These are phyloP conservation scores for Kodamaea suecica DNA, from an alignment of 1,139 yeast genomes.

Conservation along the genomic window DNA sequence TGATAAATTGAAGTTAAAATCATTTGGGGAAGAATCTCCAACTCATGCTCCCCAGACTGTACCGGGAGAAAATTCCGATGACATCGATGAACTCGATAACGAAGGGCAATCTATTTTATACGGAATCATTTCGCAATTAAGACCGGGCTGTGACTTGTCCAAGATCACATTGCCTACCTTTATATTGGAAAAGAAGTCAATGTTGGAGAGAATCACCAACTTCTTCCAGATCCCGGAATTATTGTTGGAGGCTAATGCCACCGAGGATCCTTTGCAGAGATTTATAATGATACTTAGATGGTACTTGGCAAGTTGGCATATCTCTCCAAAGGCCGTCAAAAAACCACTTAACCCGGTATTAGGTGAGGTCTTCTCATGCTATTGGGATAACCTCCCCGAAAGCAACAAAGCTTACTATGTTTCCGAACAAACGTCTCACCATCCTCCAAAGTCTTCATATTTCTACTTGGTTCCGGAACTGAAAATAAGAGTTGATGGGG, in stretches of 20 bases:
- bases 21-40: slow-evolving; percentile 9
- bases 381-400: slow-evolving; percentile 81
- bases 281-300: slow-evolving; percentile 75
- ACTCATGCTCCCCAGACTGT: slow-evolving; percentile 2
- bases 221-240: slow-evolving; percentile 80
- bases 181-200: slow-evolving; percentile 88
- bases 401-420: slow-evolving; percentile 71
- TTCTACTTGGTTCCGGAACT: slow-evolving; percentile 82
- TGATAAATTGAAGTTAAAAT: slow-evolving; percentile 28
- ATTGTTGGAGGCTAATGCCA: slow-evolving; percentile 62
- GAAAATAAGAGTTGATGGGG: slow-evolving; percentile 84
- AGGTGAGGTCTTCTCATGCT: slow-evolving; percentile 86
- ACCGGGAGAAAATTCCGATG: slow-evolving; percentile 41
- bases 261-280: slow-evolving; percentile 59
- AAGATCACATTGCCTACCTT: slow-evolving; percentile 93
- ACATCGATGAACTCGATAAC: slow-evolving; percentile 86
- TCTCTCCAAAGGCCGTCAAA: slow-evolving; percentile 96
- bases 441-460: slow-evolving; percentile 96
- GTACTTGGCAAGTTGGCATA: slow-evolving; percentile 96
- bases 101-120: slow-evolving; percentile 83
- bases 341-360: slow-evolving; percentile 93
- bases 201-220: slow-evolving; percentile 94
- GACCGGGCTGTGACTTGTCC: slow-evolving; percentile 89
- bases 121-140: slow-evolving; percentile 84
- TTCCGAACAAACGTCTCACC: slow-evolving; percentile 94